Base-by-base conservation (phyloP, 202 grass and related monocot genomes). In the Brachypodium distachyon region DNA sequence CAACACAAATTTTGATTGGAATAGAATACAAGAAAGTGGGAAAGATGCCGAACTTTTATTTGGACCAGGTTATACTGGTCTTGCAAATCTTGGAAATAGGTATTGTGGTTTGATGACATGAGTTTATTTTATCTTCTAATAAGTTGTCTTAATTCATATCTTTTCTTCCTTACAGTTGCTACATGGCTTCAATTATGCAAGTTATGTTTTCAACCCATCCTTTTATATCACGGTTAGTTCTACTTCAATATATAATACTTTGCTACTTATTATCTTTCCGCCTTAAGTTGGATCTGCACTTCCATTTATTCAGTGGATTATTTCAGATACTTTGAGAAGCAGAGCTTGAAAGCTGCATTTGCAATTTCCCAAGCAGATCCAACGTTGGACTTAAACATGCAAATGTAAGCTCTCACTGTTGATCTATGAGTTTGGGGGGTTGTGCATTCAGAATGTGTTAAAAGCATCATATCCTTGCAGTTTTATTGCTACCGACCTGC, bases 1-100 rank as follows among this genome's bases (percentile, higher is more conserved):
- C 54, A 99, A 99, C 74, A 94, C 88, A 40, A 99, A 93, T 89
- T 99, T 85, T 93, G 96, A 99, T 60, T 99, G 96, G 96, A 99
- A 96, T 67, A 90, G 96, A 85, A 87, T 99, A 72, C 96, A 99
- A 85, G 96, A 99, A 90, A 96, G 87, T 73, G 92, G 91, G 43
- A 89, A 99, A 79, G 83, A 96, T 61, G 85, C 84, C 4, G 74
- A 96, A 83, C 92, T 67, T 79, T 58, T 99, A 53, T 99, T 89
- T 23, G 96, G 96, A 78, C 92, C 96, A 16, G 92, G 96, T 26
- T 92, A 95, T 96, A 96, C 96, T 65, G 96, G 96, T 42, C 89
- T 99, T 78, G 78, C 36, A 56, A 99, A 99, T 72, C 85, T 99
- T 67, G 96, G 96, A 81, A 99, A 99, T 65, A 99, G 96, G 96